Conservation (phyloP, 2,329 filamentous ascomycete species). For the Phoma sp. region DNA sequence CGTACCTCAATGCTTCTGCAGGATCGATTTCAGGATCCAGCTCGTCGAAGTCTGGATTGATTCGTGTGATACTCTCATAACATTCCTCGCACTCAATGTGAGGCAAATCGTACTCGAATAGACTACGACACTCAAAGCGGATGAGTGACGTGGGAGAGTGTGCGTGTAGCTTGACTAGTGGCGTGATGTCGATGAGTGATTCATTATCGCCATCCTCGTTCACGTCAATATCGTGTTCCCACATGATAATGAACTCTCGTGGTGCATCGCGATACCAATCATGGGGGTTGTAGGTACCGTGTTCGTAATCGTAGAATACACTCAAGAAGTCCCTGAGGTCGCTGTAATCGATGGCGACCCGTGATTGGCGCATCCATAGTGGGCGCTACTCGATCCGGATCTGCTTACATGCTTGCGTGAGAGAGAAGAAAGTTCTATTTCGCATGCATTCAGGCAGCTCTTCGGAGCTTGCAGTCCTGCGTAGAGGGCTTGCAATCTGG, state of each 20-base stretch:
- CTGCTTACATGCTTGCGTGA: conserved; percentile 11
- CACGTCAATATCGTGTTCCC: conserved; percentile 5
- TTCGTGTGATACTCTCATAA: neutral
- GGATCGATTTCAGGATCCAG: no score
- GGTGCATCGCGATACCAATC: conserved; percentile 9
- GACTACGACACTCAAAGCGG: conserved; percentile 5
- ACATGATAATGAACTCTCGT: conserved; percentile 3
- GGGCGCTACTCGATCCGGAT: conserved; percentile 15
- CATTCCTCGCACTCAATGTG: neutral
- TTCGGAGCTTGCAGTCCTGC: neutral
- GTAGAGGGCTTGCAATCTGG: no score
- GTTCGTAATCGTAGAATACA: neutral
- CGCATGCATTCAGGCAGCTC: neutral
- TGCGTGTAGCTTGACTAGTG: conserved; percentile 6
- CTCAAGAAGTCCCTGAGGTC: conserved; percentile 4
- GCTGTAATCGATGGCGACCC: neutral
- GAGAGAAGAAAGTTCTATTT: neutral
- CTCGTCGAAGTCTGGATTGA: no score
- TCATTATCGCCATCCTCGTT: neutral
- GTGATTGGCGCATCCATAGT: conserved; percentile 9
- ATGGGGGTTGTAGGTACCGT: neutral
- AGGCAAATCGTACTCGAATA: neutral
- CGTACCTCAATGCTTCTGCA: neutral
- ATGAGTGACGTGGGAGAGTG: neutral
- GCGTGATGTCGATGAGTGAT: neutral